Evolutionary conservation across 768 basidiomycete genomes (phyloP).

Genomic region (Amanita thiersii): DNA sequence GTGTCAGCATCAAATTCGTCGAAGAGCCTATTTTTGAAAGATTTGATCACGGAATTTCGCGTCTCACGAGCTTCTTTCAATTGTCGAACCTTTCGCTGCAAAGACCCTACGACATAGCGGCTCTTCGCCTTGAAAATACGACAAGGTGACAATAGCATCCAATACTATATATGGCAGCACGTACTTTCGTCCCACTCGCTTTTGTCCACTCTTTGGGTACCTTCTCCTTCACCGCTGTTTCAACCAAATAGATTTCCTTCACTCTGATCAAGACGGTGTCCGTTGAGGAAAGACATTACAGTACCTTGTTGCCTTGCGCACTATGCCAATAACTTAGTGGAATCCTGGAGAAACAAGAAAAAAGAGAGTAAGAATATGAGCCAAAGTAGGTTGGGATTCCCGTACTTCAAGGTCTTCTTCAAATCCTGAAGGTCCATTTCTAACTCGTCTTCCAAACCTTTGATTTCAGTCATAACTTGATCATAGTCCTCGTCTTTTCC

Average conservation of each 20-base stretch:
- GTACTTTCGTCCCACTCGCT: slow-evolving; percentile 70
- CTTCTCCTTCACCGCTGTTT: slow-evolving; percentile 51
- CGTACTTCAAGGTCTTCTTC: slow-evolving; percentile 56
- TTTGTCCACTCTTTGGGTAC: slow-evolving; percentile 86
- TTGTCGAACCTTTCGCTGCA: slow-evolving; percentile 62
- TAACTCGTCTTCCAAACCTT: slow-evolving; percentile 59
- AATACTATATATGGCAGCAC: slow-evolving; percentile 6
- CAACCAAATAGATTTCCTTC: slow-evolving; percentile 87
- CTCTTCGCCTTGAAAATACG: slow-evolving; percentile 44
- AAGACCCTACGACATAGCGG: slow-evolving; percentile 72
- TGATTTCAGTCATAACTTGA: slow-evolving; percentile 62
- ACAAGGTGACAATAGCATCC: neutral
- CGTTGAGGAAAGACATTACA: neutral
- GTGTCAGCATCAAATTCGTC: slow-evolving; percentile 80
- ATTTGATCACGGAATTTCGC: slow-evolving; percentile 68
- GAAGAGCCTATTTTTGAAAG: slow-evolving; percentile 74
- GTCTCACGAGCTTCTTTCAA: slow-evolving; percentile 94
- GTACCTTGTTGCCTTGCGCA: slow-evolving; percentile 72
- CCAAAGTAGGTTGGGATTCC: slow-evolving; percentile 31
- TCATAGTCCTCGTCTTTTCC: slow-evolving; percentile 88
- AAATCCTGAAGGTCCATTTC: slow-evolving; percentile 60
- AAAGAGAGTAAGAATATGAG: neutral
- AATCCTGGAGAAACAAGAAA: slow-evolving; percentile 16
- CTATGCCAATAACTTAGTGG: slow-evolving; percentile 46
- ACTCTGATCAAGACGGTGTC: neutral